Conservation (phyloP, 129 eudicot genomes). For the carrot (Daucus carota) region DNA sequence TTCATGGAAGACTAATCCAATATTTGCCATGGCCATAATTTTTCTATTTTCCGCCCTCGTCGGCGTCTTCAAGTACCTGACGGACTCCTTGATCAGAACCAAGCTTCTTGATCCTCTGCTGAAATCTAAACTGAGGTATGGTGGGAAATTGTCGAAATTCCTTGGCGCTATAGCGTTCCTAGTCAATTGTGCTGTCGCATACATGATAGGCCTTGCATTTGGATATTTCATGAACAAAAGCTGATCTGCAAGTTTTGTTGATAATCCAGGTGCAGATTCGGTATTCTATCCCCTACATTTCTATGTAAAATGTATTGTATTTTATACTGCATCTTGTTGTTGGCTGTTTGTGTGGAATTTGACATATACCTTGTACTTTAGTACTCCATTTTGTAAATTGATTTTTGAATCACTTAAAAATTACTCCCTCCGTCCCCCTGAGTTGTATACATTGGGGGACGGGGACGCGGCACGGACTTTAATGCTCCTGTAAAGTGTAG, state of each 20-base stretch:
- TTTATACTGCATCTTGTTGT: too few species aligned
- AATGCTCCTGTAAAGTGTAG: too few species aligned
- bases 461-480: too few species aligned
- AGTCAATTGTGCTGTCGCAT: not conserved
- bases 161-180: not conserved
- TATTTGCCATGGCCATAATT: conserved; percentile 32
- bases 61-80: conserved; percentile 65
- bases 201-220: not conserved
- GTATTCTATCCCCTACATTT: not conserved
- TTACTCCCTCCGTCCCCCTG: too few species aligned
- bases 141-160: not conserved
- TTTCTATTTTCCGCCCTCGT: conserved; percentile 36
- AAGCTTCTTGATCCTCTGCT: conserved; percentile 23
- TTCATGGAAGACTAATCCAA: conserved; percentile 62
- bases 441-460: too few species aligned
- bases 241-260: not conserved
- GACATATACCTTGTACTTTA: not conserved
- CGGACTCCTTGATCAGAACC: conserved; percentile 57
- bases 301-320: too few species aligned
- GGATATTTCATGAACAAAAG: not conserved
- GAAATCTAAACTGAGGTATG: not conserved
- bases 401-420: too few species aligned
- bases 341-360: not conserved
- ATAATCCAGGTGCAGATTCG: not conserved
- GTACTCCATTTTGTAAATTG: too few species aligned